Evolutionary conservation across 345 rosid species (phyloP), one percentile per base, ranked within the genome.

Genomic region (Corymbia maculata): DNA sequence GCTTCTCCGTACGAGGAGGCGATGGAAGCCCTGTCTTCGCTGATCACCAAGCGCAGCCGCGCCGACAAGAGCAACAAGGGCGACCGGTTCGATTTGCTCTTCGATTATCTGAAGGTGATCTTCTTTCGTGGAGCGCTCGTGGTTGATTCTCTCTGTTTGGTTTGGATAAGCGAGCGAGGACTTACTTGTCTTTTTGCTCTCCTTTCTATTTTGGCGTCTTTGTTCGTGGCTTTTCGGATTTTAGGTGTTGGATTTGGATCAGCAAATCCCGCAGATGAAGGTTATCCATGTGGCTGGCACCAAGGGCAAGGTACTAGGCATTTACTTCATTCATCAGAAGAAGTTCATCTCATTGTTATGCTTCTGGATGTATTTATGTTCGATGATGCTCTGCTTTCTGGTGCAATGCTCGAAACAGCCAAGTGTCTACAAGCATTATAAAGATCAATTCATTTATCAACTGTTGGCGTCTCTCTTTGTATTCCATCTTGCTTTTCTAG

Each of bases 281-380:
- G 89, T 97, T 86, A 95, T 98, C 86, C 99, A 98, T 82, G 98
- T 98, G 26, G 99, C 99, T 19, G 99, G 99, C 68, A 97, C 99
- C 26, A 98, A 98, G 92, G 99, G 99, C 82, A 98, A 97, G 97
- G 99, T 97, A 89, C 52, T 26, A 26, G 59, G 42, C 86, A 55
- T 45, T 84, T 88, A 30, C 85, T 66, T 42, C n/a, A 70, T 87
- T 87, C 79, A 24, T 19, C n/a, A 28, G 75, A 57, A 24, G 68
- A 75, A 75, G 84, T 75, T 42, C 44, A 3, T 75, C 49, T 75
- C 84, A 19, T 19, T 21, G 26, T 75, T 42, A 75, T 75, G 84
- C 49, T 28, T 12, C 49, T 75, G 84, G 84, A 75, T 75, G 49
- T 42, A 42, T 44, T 75, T 75, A 42, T 75, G 49, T 42, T 36